phyloP scores from a whole-genome alignment of 805 yeast species.

The Candida sakaeoensis region DNA sequence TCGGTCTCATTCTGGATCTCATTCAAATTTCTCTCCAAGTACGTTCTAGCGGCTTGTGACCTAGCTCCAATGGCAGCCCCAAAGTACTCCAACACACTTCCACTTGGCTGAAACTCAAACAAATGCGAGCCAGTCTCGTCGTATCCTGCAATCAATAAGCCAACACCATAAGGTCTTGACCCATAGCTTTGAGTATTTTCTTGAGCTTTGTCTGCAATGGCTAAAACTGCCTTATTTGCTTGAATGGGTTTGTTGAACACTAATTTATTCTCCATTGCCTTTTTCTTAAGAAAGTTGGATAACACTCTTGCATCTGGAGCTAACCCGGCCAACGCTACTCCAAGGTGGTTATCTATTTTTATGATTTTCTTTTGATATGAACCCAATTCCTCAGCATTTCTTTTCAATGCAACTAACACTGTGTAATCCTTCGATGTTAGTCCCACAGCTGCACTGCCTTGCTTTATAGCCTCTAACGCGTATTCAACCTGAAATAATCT shows the following conservation, averaged over 20 bases:
- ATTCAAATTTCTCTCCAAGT: slow-evolving; percentile 81
- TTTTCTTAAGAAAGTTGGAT: slow-evolving; percentile 83
- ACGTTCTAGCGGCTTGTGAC: slow-evolving; percentile 97
- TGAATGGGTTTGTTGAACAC: slow-evolving; percentile 83
- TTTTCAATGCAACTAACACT: slow-evolving; percentile 87
- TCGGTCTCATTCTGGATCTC: slow-evolving; percentile 55
- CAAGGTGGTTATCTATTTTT: slow-evolving; percentile 89
- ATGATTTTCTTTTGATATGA: slow-evolving; percentile 93
- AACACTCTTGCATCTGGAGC: slow-evolving; percentile 98
- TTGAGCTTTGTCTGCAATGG: slow-evolving; percentile 96
- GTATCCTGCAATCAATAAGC: slow-evolving; percentile 81
- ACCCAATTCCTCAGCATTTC: slow-evolving; percentile 96
- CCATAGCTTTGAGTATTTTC: slow-evolving; percentile 94
- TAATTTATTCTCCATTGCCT: slow-evolving; percentile 83
- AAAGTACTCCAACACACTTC: slow-evolving; percentile 83
- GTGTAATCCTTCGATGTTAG: slow-evolving; percentile 81
- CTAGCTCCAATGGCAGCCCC: slow-evolving; percentile 98
- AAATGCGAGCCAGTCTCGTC: slow-evolving; percentile 95
- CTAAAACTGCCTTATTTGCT: slow-evolving; percentile 74
- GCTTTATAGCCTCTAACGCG: slow-evolving; percentile 93
- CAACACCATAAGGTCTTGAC: slow-evolving; percentile 97
- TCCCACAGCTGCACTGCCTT: slow-evolving; percentile 97
- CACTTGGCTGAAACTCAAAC: slow-evolving; percentile 94
- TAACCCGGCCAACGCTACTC: slow-evolving; percentile 92
- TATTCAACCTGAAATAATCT: slow-evolving; percentile 85